Evolutionary conservation across 768 basidiomycete genomes (phyloP).

Genomic region (Russula griseocarnosa): DNA sequence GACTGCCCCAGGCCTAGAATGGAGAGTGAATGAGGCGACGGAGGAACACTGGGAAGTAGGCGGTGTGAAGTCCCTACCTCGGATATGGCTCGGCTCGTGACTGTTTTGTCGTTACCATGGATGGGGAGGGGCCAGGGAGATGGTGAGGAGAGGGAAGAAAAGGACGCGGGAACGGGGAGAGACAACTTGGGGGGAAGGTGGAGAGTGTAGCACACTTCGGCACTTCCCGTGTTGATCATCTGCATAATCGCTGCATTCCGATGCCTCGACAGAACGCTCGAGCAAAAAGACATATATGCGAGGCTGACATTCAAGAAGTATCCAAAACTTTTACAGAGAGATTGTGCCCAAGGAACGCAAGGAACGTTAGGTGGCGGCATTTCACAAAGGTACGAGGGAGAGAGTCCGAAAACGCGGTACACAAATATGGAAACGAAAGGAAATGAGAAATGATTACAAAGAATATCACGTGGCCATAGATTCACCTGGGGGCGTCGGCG

Average conservation of each 20-base stretch:
- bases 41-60: slow-evolving; percentile 9
- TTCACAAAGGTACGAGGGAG: slow-evolving; percentile 17
- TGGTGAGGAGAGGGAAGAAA: slow-evolving; percentile 16
- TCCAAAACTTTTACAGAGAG: slow-evolving; percentile 18
- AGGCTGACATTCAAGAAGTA: slow-evolving; percentile 22
- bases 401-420: slow-evolving; percentile 2
- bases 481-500: not conserved
- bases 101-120: slow-evolving; percentile 25
- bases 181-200: slow-evolving; percentile 3
- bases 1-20: slow-evolving; percentile 21
- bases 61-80: slow-evolving; percentile 17
- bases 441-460: not conserved
- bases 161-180: slow-evolving; percentile 7
- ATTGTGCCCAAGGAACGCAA: slow-evolving; percentile 19
- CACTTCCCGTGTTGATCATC: slow-evolving; percentile 19
- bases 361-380: slow-evolving; percentile 19
- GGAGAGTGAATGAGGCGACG: slow-evolving; percentile 20
- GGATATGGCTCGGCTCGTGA: slow-evolving; percentile 13
- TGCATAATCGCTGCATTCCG: slow-evolving; percentile 16
- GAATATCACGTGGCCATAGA: slow-evolving; percentile 15
- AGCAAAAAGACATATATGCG: slow-evolving; percentile 14
- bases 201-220: slow-evolving; percentile 15
- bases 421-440: slow-evolving; percentile 18
- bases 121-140: not conserved
- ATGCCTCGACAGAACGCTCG: slow-evolving; percentile 12